Evolutionary conservation across 2,329 filamentous ascomycete species (phyloP).

Genomic region (Epichloe hybrida): DNA sequence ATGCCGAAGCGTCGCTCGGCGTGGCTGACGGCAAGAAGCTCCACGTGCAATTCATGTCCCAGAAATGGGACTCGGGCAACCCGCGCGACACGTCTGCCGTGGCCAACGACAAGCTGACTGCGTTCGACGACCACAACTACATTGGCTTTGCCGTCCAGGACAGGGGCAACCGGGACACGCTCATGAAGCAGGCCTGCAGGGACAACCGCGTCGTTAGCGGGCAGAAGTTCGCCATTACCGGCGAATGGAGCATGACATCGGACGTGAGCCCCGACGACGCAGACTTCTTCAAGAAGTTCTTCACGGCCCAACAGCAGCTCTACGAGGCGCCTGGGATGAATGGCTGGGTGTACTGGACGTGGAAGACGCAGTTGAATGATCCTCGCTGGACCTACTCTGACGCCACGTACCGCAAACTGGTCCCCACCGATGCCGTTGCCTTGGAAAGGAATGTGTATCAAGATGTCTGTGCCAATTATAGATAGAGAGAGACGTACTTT

Average conservation of each 20-base stretch:
- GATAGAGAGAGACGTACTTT: background rate
- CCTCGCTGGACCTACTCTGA: slow-evolving; percentile 18
- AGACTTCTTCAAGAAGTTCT: slow-evolving; percentile 42
- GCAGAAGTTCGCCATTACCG: slow-evolving; percentile 30
- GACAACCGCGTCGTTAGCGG: slow-evolving; percentile 27
- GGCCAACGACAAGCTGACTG: slow-evolving; percentile 27
- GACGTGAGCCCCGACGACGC: slow-evolving; percentile 27
- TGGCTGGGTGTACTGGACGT: slow-evolving; percentile 48
- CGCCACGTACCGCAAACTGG: slow-evolving; percentile 9
- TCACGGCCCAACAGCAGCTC: slow-evolving; percentile 38
- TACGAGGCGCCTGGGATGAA: slow-evolving; percentile 34
- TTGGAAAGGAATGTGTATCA: slow-evolving; percentile 15
- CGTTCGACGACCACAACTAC: slow-evolving; percentile 46
- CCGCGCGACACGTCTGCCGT: slow-evolving; percentile 7
- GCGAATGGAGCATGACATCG: slow-evolving; percentile 42
- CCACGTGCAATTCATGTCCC: slow-evolving; percentile 36
- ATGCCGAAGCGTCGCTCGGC: slow-evolving; percentile 9
- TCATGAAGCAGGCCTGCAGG: slow-evolving; percentile 26
- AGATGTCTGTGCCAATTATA: slow-evolving; percentile 11
- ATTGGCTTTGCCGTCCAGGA: slow-evolving; percentile 7
- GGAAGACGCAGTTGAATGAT: slow-evolving; percentile 31
- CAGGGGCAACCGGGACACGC: slow-evolving; percentile 8
- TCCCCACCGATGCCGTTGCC: slow-evolving; percentile 12
- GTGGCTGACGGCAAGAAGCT: slow-evolving; percentile 10
- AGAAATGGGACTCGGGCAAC: slow-evolving; percentile 36